A percentile compares a stretch with the other conserved stretches of the same genome.
Conservation (phyloP, 228 moss, liverwort and hornwort species). For the Sphagnum magellanicum region DNA sequence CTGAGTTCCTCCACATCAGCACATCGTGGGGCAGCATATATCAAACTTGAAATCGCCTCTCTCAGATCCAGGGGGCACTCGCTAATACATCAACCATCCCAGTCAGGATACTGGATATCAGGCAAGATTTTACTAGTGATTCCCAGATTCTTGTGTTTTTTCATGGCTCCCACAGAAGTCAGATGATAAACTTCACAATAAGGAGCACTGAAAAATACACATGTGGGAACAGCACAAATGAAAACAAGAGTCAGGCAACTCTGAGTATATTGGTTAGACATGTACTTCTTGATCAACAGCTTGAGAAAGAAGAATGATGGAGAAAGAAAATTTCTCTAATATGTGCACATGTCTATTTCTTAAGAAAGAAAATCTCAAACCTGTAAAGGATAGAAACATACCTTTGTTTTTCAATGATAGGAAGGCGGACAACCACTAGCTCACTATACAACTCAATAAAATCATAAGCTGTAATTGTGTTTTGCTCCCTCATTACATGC, state of each 20-base stretch:
- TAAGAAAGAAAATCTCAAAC: too few species aligned
- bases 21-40: constrained; percentile 78
- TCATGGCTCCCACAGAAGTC: neutral
- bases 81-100: constrained; percentile 5
- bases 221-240: neutral
- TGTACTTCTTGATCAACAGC: too few species aligned
- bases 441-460: constrained; percentile 73
- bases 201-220: neutral
- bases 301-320: neutral
- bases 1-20: constrained; percentile 76
- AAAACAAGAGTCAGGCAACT: neutral
- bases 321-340: neutral
- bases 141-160: neutral
- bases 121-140: neutral
- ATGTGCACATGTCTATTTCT: too few species aligned
- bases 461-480: constrained; percentile 75
- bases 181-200: neutral
- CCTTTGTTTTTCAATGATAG: constrained; percentile 85
- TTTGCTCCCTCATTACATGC: constrained; percentile 74
- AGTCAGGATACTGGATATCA: neutral
- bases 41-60: constrained; percentile 69
- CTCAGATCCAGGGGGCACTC: constrained; percentile 74
- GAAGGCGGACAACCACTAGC: constrained; percentile 63
- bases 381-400: constrained; percentile 12
- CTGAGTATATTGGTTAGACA: neutral